Evolutionary conservation across 495 filamentous ascomycete genomes (phyloP), one percentile per base, ranked within the genome.

Genomic region (Aspergillus steynii): DNA sequence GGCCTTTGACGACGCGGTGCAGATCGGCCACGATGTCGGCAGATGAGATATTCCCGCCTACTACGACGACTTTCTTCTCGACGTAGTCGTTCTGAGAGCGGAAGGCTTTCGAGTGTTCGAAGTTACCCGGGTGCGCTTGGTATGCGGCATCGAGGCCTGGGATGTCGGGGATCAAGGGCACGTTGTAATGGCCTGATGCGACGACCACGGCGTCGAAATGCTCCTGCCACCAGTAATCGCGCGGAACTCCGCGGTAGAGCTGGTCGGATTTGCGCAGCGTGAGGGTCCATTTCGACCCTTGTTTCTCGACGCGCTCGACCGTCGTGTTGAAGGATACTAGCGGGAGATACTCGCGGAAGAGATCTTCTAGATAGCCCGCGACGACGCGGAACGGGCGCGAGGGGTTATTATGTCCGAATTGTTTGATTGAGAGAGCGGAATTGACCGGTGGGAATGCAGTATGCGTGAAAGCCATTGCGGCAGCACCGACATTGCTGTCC

Each of bases 181-280:
- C 82, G 20, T 82, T 80, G 68, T 91, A 93, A 68, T 96, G 91
- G 0, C 91, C 91, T 28, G 80, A 88, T 2, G 90, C 90, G 20
- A 93, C 83, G 3, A 92, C 79, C 0, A 94, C 84, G 7, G 89
- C 91, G 72, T 94, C 91, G 65, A 71, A 72, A 2, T 65, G 57
- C 58, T 74, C 72, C 27, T 68, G 50, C 70, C 72, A 74, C 72
- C 69, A 72, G 61, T 72, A 68, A 32, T 74, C 71, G 4, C 50
- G 57, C 4, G 54, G 45, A 2, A 59, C 45, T 3, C 49, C 50
- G 3, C 57, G 52, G 14, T 61, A 54, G 2, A 61, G 42, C 25
- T 68, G 67, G 2, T 60, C 66, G 0, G 61, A 60, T 50, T 67
- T 65, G 1, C 72, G 70, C 25, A 69, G 61, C 2, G 65, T 66